Conservation (phyloP, 768 basidiomycete genomes). For the Leccinum arenicola region DNA sequence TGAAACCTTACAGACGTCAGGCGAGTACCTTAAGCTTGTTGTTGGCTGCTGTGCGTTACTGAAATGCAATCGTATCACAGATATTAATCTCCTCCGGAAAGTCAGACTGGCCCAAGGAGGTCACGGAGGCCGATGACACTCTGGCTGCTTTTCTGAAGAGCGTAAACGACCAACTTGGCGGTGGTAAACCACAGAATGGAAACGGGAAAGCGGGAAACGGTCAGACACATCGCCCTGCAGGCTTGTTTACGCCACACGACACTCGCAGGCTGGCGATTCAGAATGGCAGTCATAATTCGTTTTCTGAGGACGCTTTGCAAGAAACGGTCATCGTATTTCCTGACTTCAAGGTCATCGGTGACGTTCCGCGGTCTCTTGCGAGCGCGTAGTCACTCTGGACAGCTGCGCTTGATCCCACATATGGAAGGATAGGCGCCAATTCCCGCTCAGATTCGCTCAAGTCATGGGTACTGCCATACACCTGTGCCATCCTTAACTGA, state of each 20-base stretch:
- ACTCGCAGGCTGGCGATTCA: conserved; percentile 63
- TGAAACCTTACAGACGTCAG: conserved; percentile 83
- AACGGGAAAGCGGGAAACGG: conserved; percentile 2
- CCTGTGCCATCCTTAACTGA: conserved; percentile 67
- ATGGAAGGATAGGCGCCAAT: conserved; percentile 46
- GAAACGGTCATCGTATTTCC: conserved; percentile 90
- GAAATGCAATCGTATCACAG: conserved; percentile 35
- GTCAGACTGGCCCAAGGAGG: conserved; percentile 82
- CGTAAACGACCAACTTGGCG: conserved; percentile 17
- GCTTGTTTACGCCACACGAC: conserved; percentile 58
- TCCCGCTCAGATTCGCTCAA: conserved; percentile 48
- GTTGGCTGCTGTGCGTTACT: background rate
- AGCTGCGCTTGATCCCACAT: conserved; percentile 55
- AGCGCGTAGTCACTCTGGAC: conserved; percentile 74
- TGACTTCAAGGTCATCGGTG: conserved; percentile 82
- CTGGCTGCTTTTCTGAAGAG: conserved; percentile 59
- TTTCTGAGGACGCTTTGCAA: conserved; percentile 54
- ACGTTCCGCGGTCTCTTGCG: conserved; percentile 57
- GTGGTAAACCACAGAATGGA: conserved; percentile 12
- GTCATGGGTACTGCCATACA: conserved; percentile 85
- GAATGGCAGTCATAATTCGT: conserved; percentile 78
- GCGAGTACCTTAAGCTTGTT: conserved; percentile 35
- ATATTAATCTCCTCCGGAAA: conserved; percentile 88
- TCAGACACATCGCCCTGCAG: conserved; percentile 31
- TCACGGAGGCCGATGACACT: conserved; percentile 66